Base-by-base conservation (phyloP, 352 stramenopile species). In the Globisporangium viniferum region DNA sequence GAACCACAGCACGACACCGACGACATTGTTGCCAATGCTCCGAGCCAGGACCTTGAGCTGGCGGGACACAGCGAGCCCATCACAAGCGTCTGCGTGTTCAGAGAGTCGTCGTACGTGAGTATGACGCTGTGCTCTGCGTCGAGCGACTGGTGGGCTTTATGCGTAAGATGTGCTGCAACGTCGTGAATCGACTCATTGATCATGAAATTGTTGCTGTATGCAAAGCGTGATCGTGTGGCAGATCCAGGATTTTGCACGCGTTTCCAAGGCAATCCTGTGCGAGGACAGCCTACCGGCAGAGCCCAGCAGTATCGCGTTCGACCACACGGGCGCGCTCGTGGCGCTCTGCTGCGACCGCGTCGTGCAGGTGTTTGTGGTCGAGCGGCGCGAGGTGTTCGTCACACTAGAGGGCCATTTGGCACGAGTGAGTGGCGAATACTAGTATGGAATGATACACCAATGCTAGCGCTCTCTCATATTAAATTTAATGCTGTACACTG, bases 331-430 rank as follows among this genome's bases (percentile, higher is more conserved):
- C 0, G 80, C 81, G 2, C 75, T 93, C 14, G 55, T 92, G 5
- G 87, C 85, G 2, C 66, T 93, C 12, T 79, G 76, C 10, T 76
- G 66, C 63, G 77, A 83, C 15, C 65, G 74, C 9, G 66, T 87
- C 59, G 82, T 93, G 3, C 77, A 90, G 35, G 68, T 95, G 2
- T 76, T 85, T 33, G 59, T 86, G 22, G 66, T 93, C 36, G 80
- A 89, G 51, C 67, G 76, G 27, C 68, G 76, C 10, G 82, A 82
- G 12, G 72, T 92, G 33, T 73, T 89, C 41, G 74, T 86, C 55
- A 91, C 85, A 9, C 66, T 95, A 15, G 83, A 95, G 73, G 87
- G 82, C 7, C 85, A 95, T 55, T 46, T 90, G 36, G 84, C 81
- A 5, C 68, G 76, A 15, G 85, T 92, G 74, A 61, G 56, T 61